Conservation (phyloP, 2,329 filamentous ascomycete species). For the Microcyclospora tardicrescens region DNA sequence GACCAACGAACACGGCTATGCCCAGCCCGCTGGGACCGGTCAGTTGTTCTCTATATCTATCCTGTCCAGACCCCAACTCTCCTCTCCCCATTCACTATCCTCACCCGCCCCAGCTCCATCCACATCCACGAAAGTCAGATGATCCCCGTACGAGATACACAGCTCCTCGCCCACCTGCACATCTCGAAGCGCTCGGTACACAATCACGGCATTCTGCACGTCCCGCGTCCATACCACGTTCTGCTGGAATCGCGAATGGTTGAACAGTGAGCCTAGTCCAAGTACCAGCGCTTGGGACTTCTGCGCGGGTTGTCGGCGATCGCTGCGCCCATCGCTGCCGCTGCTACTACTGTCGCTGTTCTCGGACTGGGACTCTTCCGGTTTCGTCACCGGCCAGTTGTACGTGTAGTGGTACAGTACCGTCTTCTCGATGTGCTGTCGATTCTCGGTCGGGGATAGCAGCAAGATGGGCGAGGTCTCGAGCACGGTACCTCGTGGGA, state of each 20-base stretch:
- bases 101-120: conserved; percentile 16
- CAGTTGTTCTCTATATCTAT: neutral
- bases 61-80: conserved; percentile 13
- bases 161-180: conserved; percentile 42
- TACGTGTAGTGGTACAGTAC: conserved; percentile 45
- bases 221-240: conserved; percentile 45
- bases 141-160: conserved; percentile 38
- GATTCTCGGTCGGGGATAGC: conserved; percentile 35
- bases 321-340: no score
- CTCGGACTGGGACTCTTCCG: neutral
- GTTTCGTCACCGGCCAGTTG: conserved; percentile 29
- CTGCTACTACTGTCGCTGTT: neutral
- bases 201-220: conserved; percentile 31
- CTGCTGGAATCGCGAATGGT: conserved; percentile 39
- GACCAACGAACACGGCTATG: no score
- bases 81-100: conserved; percentile 29
- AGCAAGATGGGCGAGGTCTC: conserved; percentile 42
- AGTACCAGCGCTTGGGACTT: conserved; percentile 41
- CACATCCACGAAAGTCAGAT: conserved; percentile 35
- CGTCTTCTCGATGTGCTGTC: conserved; percentile 37
- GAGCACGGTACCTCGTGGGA: conserved; percentile 36
- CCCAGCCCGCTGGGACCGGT: no score
- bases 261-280: conserved; percentile 46
- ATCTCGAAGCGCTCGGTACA: conserved; percentile 38
- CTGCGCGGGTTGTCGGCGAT: conserved; percentile 3